Evolutionary conservation across 2,329 filamentous ascomycete species (phyloP).

Genomic region (Ophiostoma novo-ulmi): DNA sequence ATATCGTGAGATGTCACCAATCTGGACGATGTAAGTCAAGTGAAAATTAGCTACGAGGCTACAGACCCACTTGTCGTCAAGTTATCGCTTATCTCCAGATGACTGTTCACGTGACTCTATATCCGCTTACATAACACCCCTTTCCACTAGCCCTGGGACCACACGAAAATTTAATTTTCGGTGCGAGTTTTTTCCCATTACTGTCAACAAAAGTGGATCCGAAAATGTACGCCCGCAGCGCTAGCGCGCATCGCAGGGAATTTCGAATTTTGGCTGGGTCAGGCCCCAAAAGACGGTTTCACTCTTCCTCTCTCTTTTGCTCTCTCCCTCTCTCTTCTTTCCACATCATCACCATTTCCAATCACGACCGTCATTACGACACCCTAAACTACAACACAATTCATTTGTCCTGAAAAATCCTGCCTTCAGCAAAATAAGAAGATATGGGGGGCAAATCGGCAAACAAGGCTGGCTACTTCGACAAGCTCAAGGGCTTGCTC

Average conservation of each 20-base stretch:
- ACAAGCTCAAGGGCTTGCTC: conserved; percentile 97
- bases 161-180: conserved; percentile 19
- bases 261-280: conserved; percentile 1
- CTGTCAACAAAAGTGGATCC: not conserved
- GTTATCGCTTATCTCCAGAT: conserved; percentile 5
- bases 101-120: not conserved
- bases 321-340: not conserved
- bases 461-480: conserved; percentile 96
- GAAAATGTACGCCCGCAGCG: not conserved
- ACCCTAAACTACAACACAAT: conserved; percentile 22
- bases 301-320: not conserved
- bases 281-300: conserved; percentile 2
- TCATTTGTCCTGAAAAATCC: conserved; percentile 89
- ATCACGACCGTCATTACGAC: conserved; percentile 16
- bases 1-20: conserved; percentile 7
- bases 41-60: conserved; percentile 17
- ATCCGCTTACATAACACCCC: not conserved
- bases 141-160: conserved; percentile 1
- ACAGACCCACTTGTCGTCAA: not conserved
- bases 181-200: conserved; percentile 14
- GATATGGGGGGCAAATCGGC: conserved; percentile 93
- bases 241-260: conserved; percentile 14
- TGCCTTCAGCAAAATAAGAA: conserved; percentile 86
- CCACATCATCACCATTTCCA: conserved; percentile 19
- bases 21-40: conserved; percentile 12